Percentiles rank a stretch among this genome's conserved stretches.
Evolutionary conservation across 2,329 filamentous ascomycete genomes (phyloP).

Genomic region (Pseudogymnoascus sp.): DNA sequence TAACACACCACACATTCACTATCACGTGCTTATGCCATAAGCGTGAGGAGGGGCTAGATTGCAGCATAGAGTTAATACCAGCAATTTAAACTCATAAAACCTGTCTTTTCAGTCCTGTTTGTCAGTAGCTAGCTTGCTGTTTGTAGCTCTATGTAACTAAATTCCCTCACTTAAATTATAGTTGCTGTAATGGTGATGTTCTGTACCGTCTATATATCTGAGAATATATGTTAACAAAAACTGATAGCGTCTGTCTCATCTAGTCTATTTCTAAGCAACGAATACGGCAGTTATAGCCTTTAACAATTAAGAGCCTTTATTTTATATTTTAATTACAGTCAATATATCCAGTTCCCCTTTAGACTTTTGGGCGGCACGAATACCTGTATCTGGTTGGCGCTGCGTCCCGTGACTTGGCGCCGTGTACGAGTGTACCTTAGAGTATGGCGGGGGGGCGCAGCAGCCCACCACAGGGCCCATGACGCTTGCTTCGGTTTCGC

Average conservation of each 20-base stretch:
- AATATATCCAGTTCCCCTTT: not conserved
- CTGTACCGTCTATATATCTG: not conserved
- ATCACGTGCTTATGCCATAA: not conserved
- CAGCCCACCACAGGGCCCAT: not conserved
- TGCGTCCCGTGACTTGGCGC: not conserved
- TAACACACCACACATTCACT: not conserved
- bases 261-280: not conserved
- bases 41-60: no score
- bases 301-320: not conserved
- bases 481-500: slow-evolving; percentile 4
- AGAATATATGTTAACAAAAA: not conserved
- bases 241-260: not conserved
- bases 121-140: no score
- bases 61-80: no score
- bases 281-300: not conserved
- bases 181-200: no score
- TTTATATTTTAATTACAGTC: not conserved
- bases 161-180: no score
- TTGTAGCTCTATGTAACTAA: no score
- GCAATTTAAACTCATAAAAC: no score
- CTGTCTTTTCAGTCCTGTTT: no score
- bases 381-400: not conserved
- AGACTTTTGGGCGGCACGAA: no score
- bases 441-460: slow-evolving; percentile 5
- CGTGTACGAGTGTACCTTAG: slow-evolving; percentile 2